Conservation (phyloP, 805 yeast species). For the Lipomyces yamadae region DNA sequence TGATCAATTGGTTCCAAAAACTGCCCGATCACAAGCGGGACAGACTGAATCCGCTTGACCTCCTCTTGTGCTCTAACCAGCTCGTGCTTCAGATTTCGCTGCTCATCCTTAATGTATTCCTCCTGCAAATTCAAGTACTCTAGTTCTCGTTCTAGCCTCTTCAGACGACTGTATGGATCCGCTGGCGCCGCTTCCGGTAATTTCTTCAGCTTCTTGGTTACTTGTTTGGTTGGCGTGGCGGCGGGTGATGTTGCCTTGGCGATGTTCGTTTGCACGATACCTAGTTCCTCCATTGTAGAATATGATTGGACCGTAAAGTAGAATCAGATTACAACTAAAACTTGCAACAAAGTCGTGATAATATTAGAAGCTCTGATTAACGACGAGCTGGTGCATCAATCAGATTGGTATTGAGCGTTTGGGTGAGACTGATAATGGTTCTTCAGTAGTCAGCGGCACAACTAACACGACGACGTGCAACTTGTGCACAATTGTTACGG, state of each 20-base stretch:
- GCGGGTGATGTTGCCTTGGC: slow-evolving; percentile 32
- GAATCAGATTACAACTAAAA: slow-evolving; percentile 9
- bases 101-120: slow-evolving; percentile 97
- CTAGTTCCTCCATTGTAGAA: slow-evolving; percentile 63
- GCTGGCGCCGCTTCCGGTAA: slow-evolving; percentile 34
- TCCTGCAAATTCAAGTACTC: slow-evolving; percentile 87
- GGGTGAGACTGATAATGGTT: background rate
- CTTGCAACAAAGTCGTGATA: background rate
- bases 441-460: background rate
- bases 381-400: background rate
- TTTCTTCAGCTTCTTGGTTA: slow-evolving; percentile 38
- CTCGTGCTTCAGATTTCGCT: slow-evolving; percentile 93
- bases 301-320: background rate
- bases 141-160: slow-evolving; percentile 87
- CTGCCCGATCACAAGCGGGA: slow-evolving; percentile 97
- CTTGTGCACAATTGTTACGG: slow-evolving; percentile 6
- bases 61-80: slow-evolving; percentile 97
- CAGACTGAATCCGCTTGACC: slow-evolving; percentile 95
- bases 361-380: background rate
- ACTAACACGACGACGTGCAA: slow-evolving; percentile 4
- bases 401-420: background rate
- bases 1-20: slow-evolving; percentile 97
- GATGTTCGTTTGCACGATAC: slow-evolving; percentile 46
- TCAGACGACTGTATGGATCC: slow-evolving; percentile 82
- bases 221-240: slow-evolving; percentile 40